Conservation (phyloP, 2,329 filamentous ascomycete species). For the Diatrype stigma region DNA sequence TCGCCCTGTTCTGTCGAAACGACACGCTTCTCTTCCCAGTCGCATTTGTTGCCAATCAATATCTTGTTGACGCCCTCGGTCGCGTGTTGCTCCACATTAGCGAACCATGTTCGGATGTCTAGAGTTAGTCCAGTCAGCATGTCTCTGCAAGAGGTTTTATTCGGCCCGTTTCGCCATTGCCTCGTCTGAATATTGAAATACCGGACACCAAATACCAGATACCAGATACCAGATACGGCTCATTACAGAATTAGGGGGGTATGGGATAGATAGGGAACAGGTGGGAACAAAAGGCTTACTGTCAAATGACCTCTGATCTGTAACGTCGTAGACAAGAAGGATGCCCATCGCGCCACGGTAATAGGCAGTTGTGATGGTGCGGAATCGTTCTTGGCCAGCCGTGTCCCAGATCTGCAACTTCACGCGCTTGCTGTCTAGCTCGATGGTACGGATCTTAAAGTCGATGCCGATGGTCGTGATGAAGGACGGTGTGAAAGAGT, state of each 20-base stretch:
- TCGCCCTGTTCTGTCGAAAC: conserved; percentile 92
- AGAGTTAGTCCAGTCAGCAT: conserved; percentile 16
- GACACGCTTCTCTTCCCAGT: conserved; percentile 98
- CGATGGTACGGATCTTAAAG: conserved; percentile 99
- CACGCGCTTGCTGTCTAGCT: conserved; percentile 96
- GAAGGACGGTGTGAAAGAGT: conserved; percentile 95
- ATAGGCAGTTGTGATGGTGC: conserved; percentile 98
- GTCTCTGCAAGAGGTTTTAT: conserved; percentile 1
- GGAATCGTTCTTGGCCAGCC: conserved; percentile 95
- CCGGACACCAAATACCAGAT: neutral
- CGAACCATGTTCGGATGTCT: conserved; percentile 99
- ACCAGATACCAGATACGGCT: too few species aligned
- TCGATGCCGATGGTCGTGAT: conserved; percentile 99
- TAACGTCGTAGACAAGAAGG: conserved; percentile 95
- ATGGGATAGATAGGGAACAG: conserved; percentile 4
- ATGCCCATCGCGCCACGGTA: conserved; percentile 99
- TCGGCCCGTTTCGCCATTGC: conserved; percentile 4
- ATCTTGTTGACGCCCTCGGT: conserved; percentile 99
- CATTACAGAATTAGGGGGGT: too few species aligned
- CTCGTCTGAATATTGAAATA: neutral
- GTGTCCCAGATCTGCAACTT: conserved; percentile 99
- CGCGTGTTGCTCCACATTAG: conserved; percentile 96
- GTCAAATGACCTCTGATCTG: conserved; percentile 91
- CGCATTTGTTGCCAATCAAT: conserved; percentile 98
- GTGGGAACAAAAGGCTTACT: conserved; percentile 50